Conservation (phyloP, 1,139 yeast genomes). For the Taphrina deformans region DNA sequence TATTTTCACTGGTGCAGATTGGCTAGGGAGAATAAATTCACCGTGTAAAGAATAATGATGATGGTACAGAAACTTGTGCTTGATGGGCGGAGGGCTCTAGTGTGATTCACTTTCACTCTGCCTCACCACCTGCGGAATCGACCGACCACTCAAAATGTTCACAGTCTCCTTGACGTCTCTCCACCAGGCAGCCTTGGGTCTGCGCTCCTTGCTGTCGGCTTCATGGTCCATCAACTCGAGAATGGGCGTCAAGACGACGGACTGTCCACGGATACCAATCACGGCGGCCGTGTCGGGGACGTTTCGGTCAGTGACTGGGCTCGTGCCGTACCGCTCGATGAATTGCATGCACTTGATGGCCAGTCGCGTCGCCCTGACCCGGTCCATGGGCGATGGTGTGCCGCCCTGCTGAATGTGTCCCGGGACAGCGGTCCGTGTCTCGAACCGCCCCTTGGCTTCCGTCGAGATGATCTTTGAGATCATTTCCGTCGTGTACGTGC, state of each 20-base stretch:
- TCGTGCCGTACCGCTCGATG: slow-evolving; percentile 55
- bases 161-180: slow-evolving; percentile 68
- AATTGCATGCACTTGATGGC: slow-evolving; percentile 86
- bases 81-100: background rate
- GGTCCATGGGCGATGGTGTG: slow-evolving; percentile 89
- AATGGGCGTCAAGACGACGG: slow-evolving; percentile 70
- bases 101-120: slow-evolving; percentile 1
- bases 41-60: background rate
- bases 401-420: slow-evolving; percentile 99
- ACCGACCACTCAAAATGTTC: slow-evolving; percentile 72
- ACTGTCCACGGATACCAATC: slow-evolving; percentile 78
- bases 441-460: slow-evolving; percentile 74
- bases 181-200: slow-evolving; percentile 92
- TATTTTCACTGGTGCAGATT: too few relatives aligned
- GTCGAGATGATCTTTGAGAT: slow-evolving; percentile 79
- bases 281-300: slow-evolving; percentile 68
- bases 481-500: slow-evolving; percentile 75
- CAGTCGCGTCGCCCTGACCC: slow-evolving; percentile 86
- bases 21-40: too few relatives aligned
- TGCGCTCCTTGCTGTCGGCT: slow-evolving; percentile 73
- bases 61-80: background rate
- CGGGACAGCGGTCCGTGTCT: slow-evolving; percentile 93
- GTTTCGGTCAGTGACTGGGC: slow-evolving; percentile 35
- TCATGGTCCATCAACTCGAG: slow-evolving; percentile 79
- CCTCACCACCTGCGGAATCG: slow-evolving; percentile 25